Conservation (phyloP, 441 rosid species). For the Gossypium trilobum region DNA sequence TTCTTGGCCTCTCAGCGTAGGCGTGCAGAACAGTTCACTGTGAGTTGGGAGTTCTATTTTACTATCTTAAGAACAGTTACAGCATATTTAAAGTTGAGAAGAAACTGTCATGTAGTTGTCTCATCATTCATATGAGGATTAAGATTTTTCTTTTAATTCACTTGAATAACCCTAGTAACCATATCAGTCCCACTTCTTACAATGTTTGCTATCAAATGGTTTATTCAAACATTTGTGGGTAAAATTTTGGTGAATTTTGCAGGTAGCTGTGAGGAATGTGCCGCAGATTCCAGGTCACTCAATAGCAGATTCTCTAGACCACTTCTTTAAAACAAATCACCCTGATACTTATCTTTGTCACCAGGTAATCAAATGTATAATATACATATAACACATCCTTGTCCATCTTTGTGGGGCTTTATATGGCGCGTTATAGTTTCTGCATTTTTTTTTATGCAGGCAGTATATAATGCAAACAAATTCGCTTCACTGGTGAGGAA, state of each 20-base stretch:
- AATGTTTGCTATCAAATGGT: background rate
- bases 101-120: background rate
- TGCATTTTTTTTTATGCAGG: constrained; percentile 35
- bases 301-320: constrained; percentile 53
- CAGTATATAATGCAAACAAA: constrained; percentile 74
- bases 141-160: background rate
- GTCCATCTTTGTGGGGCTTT: background rate
- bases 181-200: background rate
- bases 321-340: constrained; percentile 74
- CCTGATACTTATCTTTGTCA: constrained; percentile 83
- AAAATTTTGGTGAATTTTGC: constrained; percentile 16
- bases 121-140: background rate
- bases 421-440: background rate
- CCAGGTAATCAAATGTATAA: constrained; percentile 40
- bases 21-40: constrained; percentile 86
- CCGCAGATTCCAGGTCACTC: constrained; percentile 55
- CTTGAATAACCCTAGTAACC: background rate
- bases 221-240: background rate
- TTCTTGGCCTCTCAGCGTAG: constrained; percentile 74
- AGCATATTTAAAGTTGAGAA: constrained; percentile 1
- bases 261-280: constrained; percentile 87
- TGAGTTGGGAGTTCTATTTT: constrained; percentile 34
- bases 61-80: background rate
- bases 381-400: background rate
- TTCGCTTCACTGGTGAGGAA: constrained; percentile 59